Evolutionary conservation across 257 asterid species (phyloP), one percentile per base, ranked within the genome.

Genomic region (Knoxia roxburghii): DNA sequence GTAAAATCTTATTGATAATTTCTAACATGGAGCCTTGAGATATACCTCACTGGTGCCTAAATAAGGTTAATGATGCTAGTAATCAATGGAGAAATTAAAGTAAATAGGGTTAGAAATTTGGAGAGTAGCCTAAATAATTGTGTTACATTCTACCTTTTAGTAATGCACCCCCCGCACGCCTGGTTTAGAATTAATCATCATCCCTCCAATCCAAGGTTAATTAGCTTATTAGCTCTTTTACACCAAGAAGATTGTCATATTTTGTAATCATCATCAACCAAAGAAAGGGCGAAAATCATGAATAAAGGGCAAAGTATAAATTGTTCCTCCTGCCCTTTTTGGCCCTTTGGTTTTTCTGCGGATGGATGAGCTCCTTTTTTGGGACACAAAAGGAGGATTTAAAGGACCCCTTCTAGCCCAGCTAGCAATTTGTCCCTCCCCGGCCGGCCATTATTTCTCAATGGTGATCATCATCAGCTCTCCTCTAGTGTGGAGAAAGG

Each of bases 71-170:
- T 71, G 43, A 75, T 76, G 52, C 52, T 58, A 33, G 52, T 76
- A 71, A 61, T 67, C 62, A 65, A 65, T 54, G 32, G 21, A n/a
- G n/a, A n/a, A n/a, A n/a, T 45, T 57, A 56, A 57, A 23, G 52
- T 30, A 41, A n/a, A 54, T 55, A 64, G 67, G 73, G 60, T 43
- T 64, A 18, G 46, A 65, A 45, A 46, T 65, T 45, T 35, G 54
- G 61, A 24, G 6, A 43, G 8, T 76, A 62, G 77, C 80, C 74
- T 54, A 50, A 67, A 76, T 76, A 14, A 76, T 76, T 67, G 12
- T 54, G 74, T 55, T 62, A 72, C 63, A 67, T 37, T 53, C 21
- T 45, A 58, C 46, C 76, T 63, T 54, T 75, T 37, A 3, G 41
- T 37, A 3, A 37, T 37, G 4, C 9, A 3, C 41, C 41, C 41